Conservation (phyloP, 805 yeast genomes). For the Diddensiella caesifluorescens region DNA sequence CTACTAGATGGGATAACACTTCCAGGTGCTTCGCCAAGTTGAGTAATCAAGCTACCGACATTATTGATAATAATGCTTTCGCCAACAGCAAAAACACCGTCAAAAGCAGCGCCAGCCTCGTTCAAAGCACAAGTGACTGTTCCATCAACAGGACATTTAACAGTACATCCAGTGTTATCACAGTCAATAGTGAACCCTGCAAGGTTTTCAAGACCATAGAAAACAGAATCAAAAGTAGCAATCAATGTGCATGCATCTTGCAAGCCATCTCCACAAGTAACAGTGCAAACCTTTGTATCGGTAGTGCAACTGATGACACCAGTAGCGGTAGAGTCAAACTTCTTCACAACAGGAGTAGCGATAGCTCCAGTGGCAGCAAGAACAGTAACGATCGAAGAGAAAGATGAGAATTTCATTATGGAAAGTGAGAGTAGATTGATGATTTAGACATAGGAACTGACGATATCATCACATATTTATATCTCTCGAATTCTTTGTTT, state of each 20-base stretch:
- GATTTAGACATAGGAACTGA: not conserved
- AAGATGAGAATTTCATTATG: slow-evolving; percentile 17
- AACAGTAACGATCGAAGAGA: slow-evolving; percentile 9
- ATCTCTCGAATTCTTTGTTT: no score
- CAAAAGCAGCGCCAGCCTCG: slow-evolving; percentile 11
- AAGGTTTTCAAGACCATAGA: slow-evolving; percentile 17
- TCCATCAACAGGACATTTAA: slow-evolving; percentile 13
- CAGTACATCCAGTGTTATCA: slow-evolving; percentile 15
- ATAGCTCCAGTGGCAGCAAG: slow-evolving; percentile 12
- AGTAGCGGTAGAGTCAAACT: slow-evolving; percentile 2
- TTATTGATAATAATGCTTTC: slow-evolving; percentile 8
- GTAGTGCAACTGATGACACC: slow-evolving; percentile 15
- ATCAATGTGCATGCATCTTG: slow-evolving; percentile 14
- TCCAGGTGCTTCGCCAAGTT: slow-evolving; percentile 1
- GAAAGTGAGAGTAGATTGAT: not conserved
- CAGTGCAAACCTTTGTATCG: slow-evolving; percentile 13
- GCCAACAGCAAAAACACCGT: slow-evolving; percentile 15
- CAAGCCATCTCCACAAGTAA: slow-evolving; percentile 12
- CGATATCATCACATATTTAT: no score
- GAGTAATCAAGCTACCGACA: not conserved
- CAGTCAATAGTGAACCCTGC: slow-evolving; percentile 16
- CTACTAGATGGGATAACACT: not conserved
- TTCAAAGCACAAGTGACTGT: slow-evolving; percentile 9
- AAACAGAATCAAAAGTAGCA: slow-evolving; percentile 14
- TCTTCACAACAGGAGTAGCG: slow-evolving; percentile 12